phyloP scores from a whole-genome alignment of 768 basidiomycete genomes.

The Termitomyces sp. region DNA sequence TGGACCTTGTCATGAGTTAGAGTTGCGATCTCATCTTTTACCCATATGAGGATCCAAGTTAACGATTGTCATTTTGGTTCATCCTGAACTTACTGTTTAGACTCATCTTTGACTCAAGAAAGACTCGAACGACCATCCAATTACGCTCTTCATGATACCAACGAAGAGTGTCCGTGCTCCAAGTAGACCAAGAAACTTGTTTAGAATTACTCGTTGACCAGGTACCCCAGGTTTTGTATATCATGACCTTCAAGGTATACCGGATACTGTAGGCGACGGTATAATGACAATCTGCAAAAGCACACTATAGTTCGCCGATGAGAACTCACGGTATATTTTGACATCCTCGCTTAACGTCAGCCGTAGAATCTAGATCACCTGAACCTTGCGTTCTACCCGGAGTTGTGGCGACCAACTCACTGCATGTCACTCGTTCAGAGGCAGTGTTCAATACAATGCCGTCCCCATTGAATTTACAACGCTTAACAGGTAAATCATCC shows the following conservation, averaged over 20 bases:
- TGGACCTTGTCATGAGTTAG: no score
- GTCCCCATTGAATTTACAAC: neutral
- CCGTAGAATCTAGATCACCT: neutral
- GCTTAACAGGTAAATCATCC: no score
- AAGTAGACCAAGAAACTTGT: no score
- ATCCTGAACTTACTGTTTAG: conserved; percentile 2
- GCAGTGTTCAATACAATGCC: neutral
- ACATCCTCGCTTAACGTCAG: neutral
- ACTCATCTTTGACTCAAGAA: no score
- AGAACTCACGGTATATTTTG: neutral
- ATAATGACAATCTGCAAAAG: no score
- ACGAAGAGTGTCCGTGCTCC: neutral
- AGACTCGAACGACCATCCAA: neutral
- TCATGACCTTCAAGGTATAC: neutral
- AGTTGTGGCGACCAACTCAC: neutral
- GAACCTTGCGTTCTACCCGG: neutral
- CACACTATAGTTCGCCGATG: neutral
- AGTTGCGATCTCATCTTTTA: no score
- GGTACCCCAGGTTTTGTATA: neutral
- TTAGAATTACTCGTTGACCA: no score
- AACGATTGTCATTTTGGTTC: conserved; percentile 7
- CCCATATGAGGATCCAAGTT: no score
- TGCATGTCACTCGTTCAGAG: no score
- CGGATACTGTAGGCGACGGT: rapidly evolving
- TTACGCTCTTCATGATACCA: neutral